A percentile compares a stretch with the other conserved stretches of the same genome.
phyloP scores from a whole-genome alignment of 2,329 filamentous ascomycete species.

The Ophiostoma populinum region DNA sequence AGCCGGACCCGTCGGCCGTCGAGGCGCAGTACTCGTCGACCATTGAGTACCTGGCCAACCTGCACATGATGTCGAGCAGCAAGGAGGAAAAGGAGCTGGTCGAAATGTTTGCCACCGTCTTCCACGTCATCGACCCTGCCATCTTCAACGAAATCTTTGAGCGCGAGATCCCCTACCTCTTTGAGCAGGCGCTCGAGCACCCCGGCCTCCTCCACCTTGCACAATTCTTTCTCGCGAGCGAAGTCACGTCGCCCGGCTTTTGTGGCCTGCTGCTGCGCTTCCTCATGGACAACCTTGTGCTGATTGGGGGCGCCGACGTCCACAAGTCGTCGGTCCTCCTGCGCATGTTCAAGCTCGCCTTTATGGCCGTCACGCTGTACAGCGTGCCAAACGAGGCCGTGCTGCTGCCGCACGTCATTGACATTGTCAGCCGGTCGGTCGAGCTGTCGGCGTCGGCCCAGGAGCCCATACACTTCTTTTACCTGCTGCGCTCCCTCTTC shows the following conservation, averaged over 20 bases:
- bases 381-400: slow-evolving; percentile 91
- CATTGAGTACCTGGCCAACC: slow-evolving; percentile 83
- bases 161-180: slow-evolving; percentile 88
- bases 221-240: slow-evolving; percentile 96
- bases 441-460: slow-evolving; percentile 89
- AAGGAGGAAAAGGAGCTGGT: slow-evolving; percentile 96
- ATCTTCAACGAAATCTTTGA: slow-evolving; percentile 98
- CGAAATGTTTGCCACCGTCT: slow-evolving; percentile 94
- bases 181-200: slow-evolving; percentile 96
- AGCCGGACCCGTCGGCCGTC: slow-evolving; percentile 56
- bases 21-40: slow-evolving; percentile 65
- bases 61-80: slow-evolving; percentile 83
- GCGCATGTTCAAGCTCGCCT: slow-evolving; percentile 90
- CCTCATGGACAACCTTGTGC: slow-evolving; percentile 88
- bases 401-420: slow-evolving; percentile 84
- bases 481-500: slow-evolving; percentile 81
- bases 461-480: slow-evolving; percentile 97
- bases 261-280: slow-evolving; percentile 97
- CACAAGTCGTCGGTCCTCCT: slow-evolving; percentile 86
- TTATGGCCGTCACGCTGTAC: slow-evolving; percentile 99
- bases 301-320: slow-evolving; percentile 82
- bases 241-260: slow-evolving; percentile 93
- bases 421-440: slow-evolving; percentile 94
- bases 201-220: slow-evolving; percentile 85
- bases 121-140: slow-evolving; percentile 94